Evolutionary conservation across 768 basidiomycete genomes (phyloP).

Genomic region (Kwoniella sp.): DNA sequence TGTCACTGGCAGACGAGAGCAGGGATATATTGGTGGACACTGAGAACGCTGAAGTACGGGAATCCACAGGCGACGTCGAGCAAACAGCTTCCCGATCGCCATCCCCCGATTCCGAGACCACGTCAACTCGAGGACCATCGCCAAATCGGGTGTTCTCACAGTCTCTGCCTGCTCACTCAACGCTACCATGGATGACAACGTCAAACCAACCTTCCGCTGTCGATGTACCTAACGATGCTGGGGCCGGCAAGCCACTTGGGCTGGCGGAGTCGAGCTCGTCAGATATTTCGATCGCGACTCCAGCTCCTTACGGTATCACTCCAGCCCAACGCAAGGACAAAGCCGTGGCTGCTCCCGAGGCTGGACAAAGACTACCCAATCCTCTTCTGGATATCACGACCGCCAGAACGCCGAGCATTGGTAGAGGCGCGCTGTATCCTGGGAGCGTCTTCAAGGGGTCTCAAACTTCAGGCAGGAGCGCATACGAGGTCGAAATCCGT

Average conservation of each 20-base stretch:
- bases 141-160: conserved; percentile 14
- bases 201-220: neutral
- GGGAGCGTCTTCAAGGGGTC: conserved; percentile 87
- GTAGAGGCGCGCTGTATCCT: conserved; percentile 64
- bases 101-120: conserved; percentile 2
- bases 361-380: conserved; percentile 33
- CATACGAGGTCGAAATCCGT: conserved; percentile 90
- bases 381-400: conserved; percentile 49
- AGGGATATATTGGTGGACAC: conserved; percentile 1
- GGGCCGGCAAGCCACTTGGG: conserved; percentile 5
- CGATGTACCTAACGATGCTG: conserved; percentile 2
- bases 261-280: neutral
- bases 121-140: conserved; percentile 3
- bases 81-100: neutral
- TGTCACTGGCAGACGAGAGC: conserved; percentile 5
- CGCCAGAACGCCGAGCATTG: conserved; percentile 36
- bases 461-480: conserved; percentile 89
- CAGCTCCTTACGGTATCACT: neutral
- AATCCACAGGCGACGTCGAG: neutral
- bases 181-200: conserved; percentile 38
- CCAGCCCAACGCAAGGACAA: too few relatives aligned
- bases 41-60: neutral
- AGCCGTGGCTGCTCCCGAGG: neutral
- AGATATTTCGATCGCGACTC: neutral
- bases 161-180: conserved; percentile 40